phyloP scores from a whole-genome alignment of 2,329 filamentous ascomycete genomes.

The Pseudogymnoascus sp. region DNA sequence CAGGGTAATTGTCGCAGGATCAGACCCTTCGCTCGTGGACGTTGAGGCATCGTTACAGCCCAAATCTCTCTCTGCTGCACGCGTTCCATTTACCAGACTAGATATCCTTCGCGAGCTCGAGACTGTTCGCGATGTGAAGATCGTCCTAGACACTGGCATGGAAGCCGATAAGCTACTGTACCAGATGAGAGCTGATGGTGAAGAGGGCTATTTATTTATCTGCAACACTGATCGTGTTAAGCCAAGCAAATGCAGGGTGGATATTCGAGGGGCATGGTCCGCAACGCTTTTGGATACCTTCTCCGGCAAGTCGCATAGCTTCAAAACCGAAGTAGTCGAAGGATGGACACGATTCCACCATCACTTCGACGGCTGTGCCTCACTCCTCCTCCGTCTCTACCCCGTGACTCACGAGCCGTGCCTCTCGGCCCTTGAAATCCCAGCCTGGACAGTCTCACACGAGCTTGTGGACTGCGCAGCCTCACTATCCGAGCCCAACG shows the following conservation, averaged over 20 bases:
- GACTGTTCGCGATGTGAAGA: slow-evolving; percentile 21
- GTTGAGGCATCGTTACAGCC: slow-evolving; percentile 4
- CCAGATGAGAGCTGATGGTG: slow-evolving; percentile 27
- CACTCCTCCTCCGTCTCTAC: slow-evolving; percentile 23
- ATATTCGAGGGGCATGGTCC: slow-evolving; percentile 25
- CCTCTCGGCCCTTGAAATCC: not conserved
- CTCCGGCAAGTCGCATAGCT: slow-evolving; percentile 16
- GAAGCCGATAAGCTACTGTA: slow-evolving; percentile 22
- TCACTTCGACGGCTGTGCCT: slow-evolving; percentile 27
- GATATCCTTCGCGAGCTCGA: slow-evolving; percentile 21
- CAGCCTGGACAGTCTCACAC: not conserved
- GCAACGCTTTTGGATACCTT: slow-evolving; percentile 26
- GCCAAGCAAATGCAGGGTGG: slow-evolving; percentile 18
- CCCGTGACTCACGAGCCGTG: slow-evolving; percentile 7
- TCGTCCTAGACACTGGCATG: slow-evolving; percentile 14
- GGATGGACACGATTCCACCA: slow-evolving; percentile 25
- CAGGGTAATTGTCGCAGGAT: slow-evolving; percentile 23
- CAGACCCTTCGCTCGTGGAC: slow-evolving; percentile 22
- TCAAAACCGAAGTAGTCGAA: slow-evolving; percentile 8
- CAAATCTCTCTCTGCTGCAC: not conserved
- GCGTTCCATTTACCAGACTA: slow-evolving; percentile 19
- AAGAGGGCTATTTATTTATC: slow-evolving; percentile 27
- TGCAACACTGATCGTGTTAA: slow-evolving; percentile 27
- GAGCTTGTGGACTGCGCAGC: slow-evolving; percentile 9
- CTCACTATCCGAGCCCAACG: slow-evolving; percentile 26